Conservation (phyloP, 768 basidiomycete genomes). For the Candolleomyces eurysporus region DNA sequence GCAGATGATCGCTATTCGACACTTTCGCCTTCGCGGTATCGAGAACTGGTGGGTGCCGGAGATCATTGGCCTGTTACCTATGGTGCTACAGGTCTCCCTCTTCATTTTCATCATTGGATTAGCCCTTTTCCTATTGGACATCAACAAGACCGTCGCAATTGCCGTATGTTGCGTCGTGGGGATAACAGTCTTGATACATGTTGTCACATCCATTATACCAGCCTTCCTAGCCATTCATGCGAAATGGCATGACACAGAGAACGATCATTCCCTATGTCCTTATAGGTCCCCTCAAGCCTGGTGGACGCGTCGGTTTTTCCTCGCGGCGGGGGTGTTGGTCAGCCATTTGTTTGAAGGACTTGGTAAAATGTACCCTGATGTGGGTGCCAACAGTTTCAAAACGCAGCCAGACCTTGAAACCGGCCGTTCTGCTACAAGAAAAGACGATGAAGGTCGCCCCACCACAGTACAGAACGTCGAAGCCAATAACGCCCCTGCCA, state of each 20-base stretch:
- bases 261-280: conserved; percentile 20
- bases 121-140: conserved; percentile 24
- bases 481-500: too few relatives aligned
- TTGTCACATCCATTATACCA: conserved; percentile 23
- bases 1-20: conserved; percentile 18
- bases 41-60: conserved; percentile 25
- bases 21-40: conserved; percentile 28
- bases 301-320: conserved; percentile 10
- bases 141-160: conserved; percentile 18
- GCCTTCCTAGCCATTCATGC: not conserved
- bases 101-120: conserved; percentile 29
- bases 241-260: too few relatives aligned
- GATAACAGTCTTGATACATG: conserved; percentile 15
- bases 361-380: too few relatives aligned
- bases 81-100: conserved; percentile 27
- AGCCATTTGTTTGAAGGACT: too few relatives aligned
- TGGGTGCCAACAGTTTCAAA: too few relatives aligned
- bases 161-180: conserved; percentile 19
- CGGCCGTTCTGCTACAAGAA: too few relatives aligned
- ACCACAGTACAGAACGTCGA: too few relatives aligned
- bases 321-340: too few relatives aligned
- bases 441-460: too few relatives aligned
- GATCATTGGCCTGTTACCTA: conserved; percentile 25
- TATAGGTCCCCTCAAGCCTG: conserved; percentile 28
- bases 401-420: too few relatives aligned